Evolutionary conservation across 306 rosid genomes (phyloP).

Genomic region (Abrus pulchellus): DNA sequence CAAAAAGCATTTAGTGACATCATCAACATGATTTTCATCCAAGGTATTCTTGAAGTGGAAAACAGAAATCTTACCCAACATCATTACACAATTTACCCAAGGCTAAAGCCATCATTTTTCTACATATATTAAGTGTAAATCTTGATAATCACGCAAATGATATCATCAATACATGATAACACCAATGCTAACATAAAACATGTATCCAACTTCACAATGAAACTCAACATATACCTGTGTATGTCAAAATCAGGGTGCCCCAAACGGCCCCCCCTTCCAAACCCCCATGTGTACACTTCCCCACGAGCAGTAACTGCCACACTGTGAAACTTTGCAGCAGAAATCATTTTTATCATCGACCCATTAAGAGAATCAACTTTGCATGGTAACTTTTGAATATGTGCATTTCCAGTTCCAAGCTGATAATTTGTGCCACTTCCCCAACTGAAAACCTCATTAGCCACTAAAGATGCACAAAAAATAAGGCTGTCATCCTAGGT

Average conservation of each 20-base stretch:
- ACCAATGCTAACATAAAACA: conserved; percentile 28
- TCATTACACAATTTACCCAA: conserved; percentile 20
- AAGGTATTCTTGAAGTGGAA: not conserved
- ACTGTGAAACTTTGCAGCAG: conserved; percentile 95
- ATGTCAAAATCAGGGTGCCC: conserved; percentile 99
- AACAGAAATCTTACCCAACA: conserved; percentile 8
- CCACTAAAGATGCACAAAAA: conserved; percentile 60
- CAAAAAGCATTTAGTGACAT: not conserved
- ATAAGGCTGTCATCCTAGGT: conserved; percentile 42
- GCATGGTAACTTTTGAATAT: conserved; percentile 88
- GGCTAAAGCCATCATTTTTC: not conserved
- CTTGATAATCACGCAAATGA: not conserved
- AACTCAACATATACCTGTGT: conserved; percentile 72
- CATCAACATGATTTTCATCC: not conserved
- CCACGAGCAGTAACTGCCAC: conserved; percentile 89
- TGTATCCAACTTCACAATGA: conserved; percentile 2
- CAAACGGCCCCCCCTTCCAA: conserved; percentile 97
- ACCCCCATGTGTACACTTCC: conserved; percentile 95
- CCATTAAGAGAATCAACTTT: conserved; percentile 90
- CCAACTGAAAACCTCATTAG: conserved; percentile 94
- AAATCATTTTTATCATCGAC: conserved; percentile 69
- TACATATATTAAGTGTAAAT: not conserved
- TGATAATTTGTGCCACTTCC: conserved; percentile 97
- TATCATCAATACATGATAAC: conserved; percentile 5
- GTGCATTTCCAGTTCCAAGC: conserved; percentile 99